Evolutionary conservation across 73 alveolate species (phyloP).

Genomic region (Breviolum minutum): DNA sequence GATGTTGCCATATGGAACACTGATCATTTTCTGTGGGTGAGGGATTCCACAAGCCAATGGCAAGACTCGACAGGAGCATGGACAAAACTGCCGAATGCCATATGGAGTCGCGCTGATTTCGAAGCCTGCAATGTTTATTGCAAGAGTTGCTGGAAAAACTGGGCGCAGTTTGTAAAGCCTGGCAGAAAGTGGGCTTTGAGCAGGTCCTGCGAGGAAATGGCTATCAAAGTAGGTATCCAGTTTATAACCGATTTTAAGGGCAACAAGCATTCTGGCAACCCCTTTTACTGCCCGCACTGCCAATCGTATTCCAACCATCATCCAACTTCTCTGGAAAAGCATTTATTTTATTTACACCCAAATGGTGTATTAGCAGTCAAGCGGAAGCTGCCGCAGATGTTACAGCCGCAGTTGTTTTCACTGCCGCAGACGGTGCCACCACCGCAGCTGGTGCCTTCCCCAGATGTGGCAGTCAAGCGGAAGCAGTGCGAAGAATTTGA

Average conservation of each 20-base stretch:
- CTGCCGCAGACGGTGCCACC: neutral
- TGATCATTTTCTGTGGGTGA: slow-evolving; percentile 24
- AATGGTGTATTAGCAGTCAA: neutral
- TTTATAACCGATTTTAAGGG: neutral
- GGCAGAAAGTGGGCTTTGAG: slow-evolving; percentile 24
- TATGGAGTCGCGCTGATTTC: neutral
- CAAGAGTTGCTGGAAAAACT: slow-evolving; percentile 2
- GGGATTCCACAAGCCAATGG: slow-evolving; percentile 1
- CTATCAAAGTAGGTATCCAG: slow-evolving; percentile 11
- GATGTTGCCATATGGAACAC: slow-evolving; percentile 41
- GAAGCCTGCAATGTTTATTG: neutral
- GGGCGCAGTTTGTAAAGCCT: slow-evolving; percentile 40
- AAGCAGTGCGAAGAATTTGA: neutral
- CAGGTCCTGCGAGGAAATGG: slow-evolving; percentile 31
- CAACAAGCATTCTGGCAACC: neutral
- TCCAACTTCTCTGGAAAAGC: neutral
- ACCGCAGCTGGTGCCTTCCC: no score
- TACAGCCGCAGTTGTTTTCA: neutral
- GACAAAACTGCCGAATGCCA: neutral
- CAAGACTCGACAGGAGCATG: neutral
- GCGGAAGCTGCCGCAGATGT: no score
- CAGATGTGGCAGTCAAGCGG: no score
- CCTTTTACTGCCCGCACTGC: slow-evolving; percentile 37
- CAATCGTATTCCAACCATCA: neutral
- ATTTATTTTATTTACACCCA: neutral